These are phyloP conservation scores for Sparassis latifolia DNA, from an alignment of 1,284 basidiomycete species.

Conservation along the genomic window DNA sequence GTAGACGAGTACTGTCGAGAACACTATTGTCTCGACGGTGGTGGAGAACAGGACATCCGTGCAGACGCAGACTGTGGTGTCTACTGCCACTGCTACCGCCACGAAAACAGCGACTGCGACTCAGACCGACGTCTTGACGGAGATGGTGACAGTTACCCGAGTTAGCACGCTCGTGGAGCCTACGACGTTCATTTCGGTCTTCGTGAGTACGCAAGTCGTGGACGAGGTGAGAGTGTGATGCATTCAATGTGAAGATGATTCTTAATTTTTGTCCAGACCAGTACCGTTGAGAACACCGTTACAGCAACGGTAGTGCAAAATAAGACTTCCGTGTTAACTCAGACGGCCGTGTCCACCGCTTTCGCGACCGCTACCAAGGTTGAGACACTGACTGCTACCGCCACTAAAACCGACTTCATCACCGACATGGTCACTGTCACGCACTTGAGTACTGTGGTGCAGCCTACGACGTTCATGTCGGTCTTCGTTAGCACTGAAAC, in stretches of 20 bases:
- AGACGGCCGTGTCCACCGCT: constrained; percentile 13
- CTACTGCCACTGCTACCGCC: constrained; percentile 25
- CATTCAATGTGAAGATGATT: neutral
- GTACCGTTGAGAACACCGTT: constrained; percentile 25
- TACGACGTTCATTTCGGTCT: constrained; percentile 49
- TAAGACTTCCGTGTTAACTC: constrained; percentile 18
- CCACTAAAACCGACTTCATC: constrained; percentile 32
- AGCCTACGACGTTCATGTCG: constrained; percentile 47
- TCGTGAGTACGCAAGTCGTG: constrained; percentile 49
- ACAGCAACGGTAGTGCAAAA: constrained; percentile 23
- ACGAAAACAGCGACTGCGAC: constrained; percentile 27
- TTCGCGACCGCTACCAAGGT: constrained; percentile 21
- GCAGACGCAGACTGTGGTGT: constrained; percentile 34
- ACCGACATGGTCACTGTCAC: constrained; percentile 25
- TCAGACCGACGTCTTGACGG: constrained; percentile 29
- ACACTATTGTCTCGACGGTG: constrained; percentile 42
- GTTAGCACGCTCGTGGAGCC: constrained; percentile 23
- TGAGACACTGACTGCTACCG: constrained; percentile 16
- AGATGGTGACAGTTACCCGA: constrained; percentile 21
- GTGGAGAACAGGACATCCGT: constrained; percentile 36
- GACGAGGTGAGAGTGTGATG: constrained; percentile 38
- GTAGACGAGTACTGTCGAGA: constrained; percentile 48
- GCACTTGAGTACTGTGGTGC: constrained; percentile 21
- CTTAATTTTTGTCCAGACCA: constrained; percentile 22
- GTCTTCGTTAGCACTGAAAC: constrained; percentile 50